A percentile compares a stretch with the other conserved stretches of the same genome.
Conservation (phyloP, 2,329 filamentous ascomycete species). For the Huntiella decipiens region DNA sequence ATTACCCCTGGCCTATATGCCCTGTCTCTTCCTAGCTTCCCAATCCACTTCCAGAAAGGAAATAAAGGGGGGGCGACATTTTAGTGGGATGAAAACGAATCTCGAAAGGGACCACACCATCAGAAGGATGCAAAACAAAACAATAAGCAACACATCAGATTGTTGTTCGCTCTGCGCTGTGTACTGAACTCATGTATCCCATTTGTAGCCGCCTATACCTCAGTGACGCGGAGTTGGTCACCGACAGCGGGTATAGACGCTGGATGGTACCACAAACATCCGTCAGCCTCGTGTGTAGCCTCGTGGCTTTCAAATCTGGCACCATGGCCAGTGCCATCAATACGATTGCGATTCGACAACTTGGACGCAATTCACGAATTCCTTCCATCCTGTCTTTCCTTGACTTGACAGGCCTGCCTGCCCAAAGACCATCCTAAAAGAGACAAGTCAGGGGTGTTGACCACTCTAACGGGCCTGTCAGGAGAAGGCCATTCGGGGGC, state of each 20-base stretch:
- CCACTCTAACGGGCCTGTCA: constrained; percentile 5
- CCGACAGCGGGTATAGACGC: neutral
- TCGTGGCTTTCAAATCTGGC: no score
- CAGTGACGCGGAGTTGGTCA: no score
- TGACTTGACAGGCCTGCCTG: neutral
- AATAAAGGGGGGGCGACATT: constrained; percentile 10
- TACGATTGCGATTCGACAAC: no score
- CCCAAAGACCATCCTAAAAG: constrained; percentile 6
- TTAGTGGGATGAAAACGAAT: constrained; percentile 1
- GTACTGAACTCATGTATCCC: no score
- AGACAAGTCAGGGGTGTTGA: constrained; percentile 8
- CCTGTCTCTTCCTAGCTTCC: neutral
- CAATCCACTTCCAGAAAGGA: constrained; percentile 4
- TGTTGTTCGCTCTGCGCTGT: neutral
- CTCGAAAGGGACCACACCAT: neutral
- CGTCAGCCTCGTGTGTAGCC: no score
- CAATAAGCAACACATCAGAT: neutral
- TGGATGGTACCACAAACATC: neutral
- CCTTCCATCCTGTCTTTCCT: no score
- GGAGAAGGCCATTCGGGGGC: neutral
- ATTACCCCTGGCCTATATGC: neutral
- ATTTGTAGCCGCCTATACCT: no score
- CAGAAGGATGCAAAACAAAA: constrained; percentile 1
- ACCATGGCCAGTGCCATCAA: no score
- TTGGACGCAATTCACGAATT: no score